Evolutionary conservation across 306 rosid genomes (phyloP), one percentile per base, ranked within the genome.

Genomic region (Myrica gale): DNA sequence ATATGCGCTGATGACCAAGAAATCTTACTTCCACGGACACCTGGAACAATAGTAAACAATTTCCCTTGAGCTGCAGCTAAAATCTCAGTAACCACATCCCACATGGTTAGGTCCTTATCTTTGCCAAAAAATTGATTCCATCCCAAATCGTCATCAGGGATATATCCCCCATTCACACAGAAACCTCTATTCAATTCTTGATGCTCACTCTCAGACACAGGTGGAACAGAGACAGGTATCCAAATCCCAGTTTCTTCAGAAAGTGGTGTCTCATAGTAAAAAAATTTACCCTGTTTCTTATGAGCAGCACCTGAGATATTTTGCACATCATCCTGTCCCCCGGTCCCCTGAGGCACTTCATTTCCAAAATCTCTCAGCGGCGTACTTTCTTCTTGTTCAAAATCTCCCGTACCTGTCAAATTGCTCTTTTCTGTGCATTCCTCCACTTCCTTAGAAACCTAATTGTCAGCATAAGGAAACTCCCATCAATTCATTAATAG

Each of bases 31-130:
- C 74, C 44, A 68, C 15, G 43, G 21, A 76, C 55, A 43, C 73
- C 68, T 41, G 80, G 68, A 43, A 74, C 66, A 68, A 76, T 68
- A 5, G 74, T 46, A 43, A 21, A 1, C 1, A 54, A 65, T 54
- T 55, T 76, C 55, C 80, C 74, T 53, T 46, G 67, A 53, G 74
- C 80, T 15, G 46, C 66, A 51, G 6, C 20, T 76, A 76, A 66
- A 74, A 76, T 76, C 74, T 76, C 73, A 67, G 72, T 50, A 41
- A 76, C 53, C 20, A 76, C 80, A 54, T 76, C 80, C 80, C 80
- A 76, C 80, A 68, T 76, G 7, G 80, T 76, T 39, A 76, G 68
- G 37, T 76, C 80, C 57, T 21, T 42, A 44, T 76, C 50, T 39
- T 26, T 74, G 23, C 55, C 80, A 53, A 5, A n/a, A 12, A 76